Evolutionary conservation across 2,329 filamentous ascomycete genomes (phyloP).

Genomic region (Camptophora hylomeconis): DNA sequence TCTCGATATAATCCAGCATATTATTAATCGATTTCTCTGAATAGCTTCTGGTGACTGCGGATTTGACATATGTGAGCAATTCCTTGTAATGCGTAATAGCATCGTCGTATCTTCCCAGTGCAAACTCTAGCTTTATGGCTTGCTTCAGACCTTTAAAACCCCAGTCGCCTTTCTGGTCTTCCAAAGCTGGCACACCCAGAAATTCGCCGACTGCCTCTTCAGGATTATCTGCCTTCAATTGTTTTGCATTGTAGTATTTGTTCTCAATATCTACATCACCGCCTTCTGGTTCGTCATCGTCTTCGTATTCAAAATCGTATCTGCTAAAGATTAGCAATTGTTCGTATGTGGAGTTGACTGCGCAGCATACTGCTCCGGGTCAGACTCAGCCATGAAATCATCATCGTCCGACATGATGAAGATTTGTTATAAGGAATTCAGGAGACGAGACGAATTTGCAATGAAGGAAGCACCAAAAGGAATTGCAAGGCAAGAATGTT

Average conservation of each 20-base stretch:
- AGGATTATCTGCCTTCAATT: constrained; percentile 77
- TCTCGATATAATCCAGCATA: constrained; percentile 96
- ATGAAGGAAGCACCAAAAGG: too few relatives aligned
- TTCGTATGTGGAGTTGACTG: background rate
- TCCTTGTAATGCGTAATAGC: constrained; percentile 86
- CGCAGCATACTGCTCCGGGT: constrained; percentile 60
- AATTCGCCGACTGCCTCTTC: constrained; percentile 87
- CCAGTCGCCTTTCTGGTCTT: constrained; percentile 92
- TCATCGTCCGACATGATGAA: constrained; percentile 64
- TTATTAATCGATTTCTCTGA: constrained; percentile 99
- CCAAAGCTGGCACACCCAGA: constrained; percentile 68
- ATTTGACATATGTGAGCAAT: constrained; percentile 93
- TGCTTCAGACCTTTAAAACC: constrained; percentile 97
- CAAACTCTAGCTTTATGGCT: constrained; percentile 94
- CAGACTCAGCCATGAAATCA: constrained; percentile 89
- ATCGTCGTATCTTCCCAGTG: constrained; percentile 74
- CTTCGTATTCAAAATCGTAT: constrained; percentile 96
- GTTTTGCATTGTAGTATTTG: constrained; percentile 99
- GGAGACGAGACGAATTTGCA: too few relatives aligned
- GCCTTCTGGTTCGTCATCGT: constrained; percentile 75
- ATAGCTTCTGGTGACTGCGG: constrained; percentile 92
- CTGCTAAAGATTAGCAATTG: constrained; percentile 30
- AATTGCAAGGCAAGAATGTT: too few relatives aligned
- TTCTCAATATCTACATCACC: constrained; percentile 95
- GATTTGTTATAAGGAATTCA: too few relatives aligned